Percentiles rank a stretch among this genome's conserved stretches.
phyloP scores from a whole-genome alignment of 306 rosid genomes.

The Gynostemma pentaphyllum region DNA sequence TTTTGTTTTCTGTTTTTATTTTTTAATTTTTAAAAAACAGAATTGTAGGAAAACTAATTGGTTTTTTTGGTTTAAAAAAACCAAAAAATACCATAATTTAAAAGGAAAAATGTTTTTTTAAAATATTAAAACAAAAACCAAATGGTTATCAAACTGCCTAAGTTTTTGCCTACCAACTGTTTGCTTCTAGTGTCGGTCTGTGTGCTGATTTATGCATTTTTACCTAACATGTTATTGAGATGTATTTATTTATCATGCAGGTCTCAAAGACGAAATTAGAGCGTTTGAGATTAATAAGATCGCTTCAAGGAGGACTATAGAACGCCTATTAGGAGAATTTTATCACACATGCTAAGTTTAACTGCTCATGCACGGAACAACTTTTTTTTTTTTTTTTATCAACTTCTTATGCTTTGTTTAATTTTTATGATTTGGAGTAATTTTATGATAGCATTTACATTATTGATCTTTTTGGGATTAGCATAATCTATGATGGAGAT shows the following conservation, averaged over 20 bases:
- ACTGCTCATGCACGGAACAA: background rate
- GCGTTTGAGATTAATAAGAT: slow-evolving; percentile 61
- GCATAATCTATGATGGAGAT: background rate
- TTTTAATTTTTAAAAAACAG: too few relatives aligned
- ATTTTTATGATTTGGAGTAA: background rate
- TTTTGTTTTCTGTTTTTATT: background rate
- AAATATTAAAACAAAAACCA: too few relatives aligned
- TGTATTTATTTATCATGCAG: slow-evolving; percentile 17
- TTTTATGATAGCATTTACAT: background rate
- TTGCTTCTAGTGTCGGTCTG: background rate
- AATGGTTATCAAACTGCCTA: too few relatives aligned
- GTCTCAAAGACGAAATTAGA: slow-evolving; percentile 46
- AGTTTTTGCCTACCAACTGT: background rate
- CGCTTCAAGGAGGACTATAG: slow-evolving; percentile 57
- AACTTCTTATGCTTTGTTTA: background rate
- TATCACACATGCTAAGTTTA: slow-evolving; percentile 25
- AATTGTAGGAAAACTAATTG: too few relatives aligned
- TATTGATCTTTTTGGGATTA: background rate
- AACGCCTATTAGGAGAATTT: slow-evolving; percentile 53
- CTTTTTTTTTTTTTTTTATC: background rate
- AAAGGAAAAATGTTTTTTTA: too few relatives aligned
- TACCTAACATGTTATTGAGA: background rate
- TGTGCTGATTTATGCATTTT: background rate
- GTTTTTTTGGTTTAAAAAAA: too few relatives aligned
- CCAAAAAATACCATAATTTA: too few relatives aligned